Conservation (phyloP, 805 yeast genomes). For the Saturnispora ahearnii region DNA sequence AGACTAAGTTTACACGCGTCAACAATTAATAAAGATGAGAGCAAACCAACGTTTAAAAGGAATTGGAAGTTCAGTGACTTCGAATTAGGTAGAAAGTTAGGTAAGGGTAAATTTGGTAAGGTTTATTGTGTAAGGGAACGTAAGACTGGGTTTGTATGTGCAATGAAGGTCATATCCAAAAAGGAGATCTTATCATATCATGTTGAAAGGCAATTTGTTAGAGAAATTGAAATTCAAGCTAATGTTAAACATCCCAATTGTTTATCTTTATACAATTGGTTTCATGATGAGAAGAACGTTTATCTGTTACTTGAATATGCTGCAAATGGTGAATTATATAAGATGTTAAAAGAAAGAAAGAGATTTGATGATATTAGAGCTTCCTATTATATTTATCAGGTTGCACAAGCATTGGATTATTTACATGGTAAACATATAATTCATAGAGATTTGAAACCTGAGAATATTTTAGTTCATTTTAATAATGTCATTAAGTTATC, state of each 20-base stretch:
- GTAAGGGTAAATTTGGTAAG: slow-evolving; percentile 89
- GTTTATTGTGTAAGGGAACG: slow-evolving; percentile 84
- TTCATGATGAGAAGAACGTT: slow-evolving; percentile 71
- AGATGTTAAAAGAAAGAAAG: slow-evolving; percentile 53
- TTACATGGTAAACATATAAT: slow-evolving; percentile 74
- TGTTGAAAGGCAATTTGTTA: slow-evolving; percentile 74
- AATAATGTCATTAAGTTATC: slow-evolving; percentile 72
- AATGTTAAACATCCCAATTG: slow-evolving; percentile 71
- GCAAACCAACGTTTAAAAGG: not conserved
- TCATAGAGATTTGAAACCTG: slow-evolving; percentile 93
- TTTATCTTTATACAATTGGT: slow-evolving; percentile 74
- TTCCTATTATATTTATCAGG: slow-evolving; percentile 71
- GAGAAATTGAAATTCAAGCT: slow-evolving; percentile 89
- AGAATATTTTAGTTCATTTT: slow-evolving; percentile 71
- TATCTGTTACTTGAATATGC: slow-evolving; percentile 81
- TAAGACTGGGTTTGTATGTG: slow-evolving; percentile 70
- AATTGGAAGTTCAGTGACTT: slow-evolving; percentile 43
- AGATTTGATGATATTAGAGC: slow-evolving; percentile 67
- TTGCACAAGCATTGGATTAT: slow-evolving; percentile 69
- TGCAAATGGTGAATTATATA: slow-evolving; percentile 79
- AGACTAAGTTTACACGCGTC: slow-evolving; percentile 10
- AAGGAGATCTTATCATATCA: slow-evolving; percentile 64
- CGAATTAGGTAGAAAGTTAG: slow-evolving; percentile 79
- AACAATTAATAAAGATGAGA: not conserved
- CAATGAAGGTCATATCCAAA: slow-evolving; percentile 86